Evolutionary conservation across 768 basidiomycete genomes (phyloP), one percentile per base, ranked within the genome.

Genomic region (Lentinula lateritia): DNA sequence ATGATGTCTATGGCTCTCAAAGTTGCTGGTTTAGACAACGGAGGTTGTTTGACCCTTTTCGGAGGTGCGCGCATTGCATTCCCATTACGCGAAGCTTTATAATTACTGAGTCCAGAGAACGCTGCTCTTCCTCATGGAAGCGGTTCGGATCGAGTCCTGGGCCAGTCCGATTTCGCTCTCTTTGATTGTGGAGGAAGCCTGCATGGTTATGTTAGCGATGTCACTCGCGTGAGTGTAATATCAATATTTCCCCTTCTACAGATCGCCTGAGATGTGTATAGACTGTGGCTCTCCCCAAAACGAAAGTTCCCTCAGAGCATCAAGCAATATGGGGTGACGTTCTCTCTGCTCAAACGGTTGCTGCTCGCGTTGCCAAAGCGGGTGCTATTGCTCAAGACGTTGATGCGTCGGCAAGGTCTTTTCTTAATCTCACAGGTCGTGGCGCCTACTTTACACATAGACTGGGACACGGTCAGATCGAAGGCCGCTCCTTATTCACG

Each of bases 51-150:
- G 38, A 86, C 90, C 2, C 76, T 93, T 18, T 93, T 95, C 68
- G 92, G 92, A 68, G 87, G 92, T 91, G 16, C 41, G 28, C 28
- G 28, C 28, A 28, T 28, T 28, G 28, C 28, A 28, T 28, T 28
- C 3, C 28, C 28, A 28, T 28, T 2, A 28, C 2, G 28, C 28
- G 3, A 28, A 3, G 28, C 28, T 28, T 28, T 4, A 28, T 28
- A 28, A 28, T 13, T 13, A 2, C 6, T n/a, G 13, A 16, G 3
- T 10, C 12, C 70, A 94, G 93, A 89, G 62, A 90, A 94, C 66
- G 93, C 92, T 5, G 92, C 92, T 2, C 81, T 92, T 23, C 93
- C 92, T 3, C 93, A 95, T 70, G 94, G 92, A 6, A 78, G 81
- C 41, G 90, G 91, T 2, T 87, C 87, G 0, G 89, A 94, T 68